phyloP scores from a whole-genome alignment of 176 grass and related monocot genomes.

The Chloris gayana region DNA sequence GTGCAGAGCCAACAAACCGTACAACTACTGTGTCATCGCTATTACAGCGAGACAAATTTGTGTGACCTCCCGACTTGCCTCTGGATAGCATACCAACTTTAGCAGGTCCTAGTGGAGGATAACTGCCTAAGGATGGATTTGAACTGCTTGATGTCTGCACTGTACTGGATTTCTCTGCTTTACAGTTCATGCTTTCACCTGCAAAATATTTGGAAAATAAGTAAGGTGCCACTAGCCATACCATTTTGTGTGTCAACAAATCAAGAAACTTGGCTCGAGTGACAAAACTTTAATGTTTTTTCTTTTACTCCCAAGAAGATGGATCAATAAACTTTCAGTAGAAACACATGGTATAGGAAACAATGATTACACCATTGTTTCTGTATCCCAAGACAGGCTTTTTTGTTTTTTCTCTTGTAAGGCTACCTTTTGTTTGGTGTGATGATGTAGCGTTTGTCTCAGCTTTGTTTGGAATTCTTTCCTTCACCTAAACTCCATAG shows the following conservation, averaged over 20 bases:
- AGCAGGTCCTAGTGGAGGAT: conserved; percentile 34
- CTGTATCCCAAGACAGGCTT: not conserved
- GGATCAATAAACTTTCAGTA: not conserved
- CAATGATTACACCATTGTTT: not conserved
- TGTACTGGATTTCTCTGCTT: conserved; percentile 32
- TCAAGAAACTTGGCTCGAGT: not conserved
- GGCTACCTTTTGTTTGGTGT: conserved; percentile 41
- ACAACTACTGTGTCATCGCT: conserved; percentile 89
- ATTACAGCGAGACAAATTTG: conserved; percentile 45
- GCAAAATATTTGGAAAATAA: conserved; percentile 29
- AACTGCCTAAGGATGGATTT: conserved; percentile 17
- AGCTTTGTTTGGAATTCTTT: conserved; percentile 45
- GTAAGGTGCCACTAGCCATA: not conserved
- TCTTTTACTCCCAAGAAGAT: conserved; percentile 13
- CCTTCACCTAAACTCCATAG: conserved; percentile 47
- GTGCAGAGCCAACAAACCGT: conserved; percentile 80
- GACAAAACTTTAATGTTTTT: not conserved
- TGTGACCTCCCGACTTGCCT: conserved; percentile 45
- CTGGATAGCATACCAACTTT: conserved; percentile 36
- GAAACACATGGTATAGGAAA: not conserved
- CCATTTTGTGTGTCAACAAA: not conserved
- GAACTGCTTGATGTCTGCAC: conserved; percentile 45
- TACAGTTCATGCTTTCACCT: conserved; percentile 41
- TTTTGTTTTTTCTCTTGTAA: not conserved
- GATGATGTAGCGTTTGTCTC: conserved; percentile 28